phyloP scores from a whole-genome alignment of 2,329 filamentous ascomycete species.

The Aspergillus carbonarius region DNA sequence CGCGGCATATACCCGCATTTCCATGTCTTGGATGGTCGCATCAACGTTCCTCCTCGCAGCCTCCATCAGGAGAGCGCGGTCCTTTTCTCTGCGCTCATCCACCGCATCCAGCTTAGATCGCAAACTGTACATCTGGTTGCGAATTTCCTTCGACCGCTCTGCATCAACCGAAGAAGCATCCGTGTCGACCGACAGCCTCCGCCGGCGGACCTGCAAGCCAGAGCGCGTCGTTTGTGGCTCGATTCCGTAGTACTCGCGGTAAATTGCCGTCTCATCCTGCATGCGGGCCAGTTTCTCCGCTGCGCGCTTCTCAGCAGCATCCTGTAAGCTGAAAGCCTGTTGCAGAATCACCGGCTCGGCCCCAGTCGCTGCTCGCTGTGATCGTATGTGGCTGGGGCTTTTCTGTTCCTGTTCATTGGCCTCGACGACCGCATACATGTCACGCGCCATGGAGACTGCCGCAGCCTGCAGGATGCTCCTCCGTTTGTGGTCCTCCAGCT shows the following conservation, averaged over 20 bases:
- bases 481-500: constrained; percentile 71
- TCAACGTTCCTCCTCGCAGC: constrained; percentile 85
- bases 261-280: constrained; percentile 67
- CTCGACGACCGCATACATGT: constrained; percentile 70
- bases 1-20: constrained; percentile 73
- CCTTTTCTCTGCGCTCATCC: constrained; percentile 56
- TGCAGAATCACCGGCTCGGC: constrained; percentile 24
- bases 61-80: constrained; percentile 72
- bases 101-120: constrained; percentile 59
- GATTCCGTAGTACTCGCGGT: constrained; percentile 75
- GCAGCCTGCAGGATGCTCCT: constrained; percentile 75
- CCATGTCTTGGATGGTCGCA: constrained; percentile 73
- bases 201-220: constrained; percentile 56
- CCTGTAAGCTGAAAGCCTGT: constrained; percentile 62
- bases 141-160: constrained; percentile 69
- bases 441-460: constrained; percentile 83
- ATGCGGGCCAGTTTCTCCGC: constrained; percentile 80
- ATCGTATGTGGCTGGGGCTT: constrained; percentile 33
- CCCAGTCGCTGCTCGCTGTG: constrained; percentile 31
- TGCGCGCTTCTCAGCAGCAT: constrained; percentile 81
- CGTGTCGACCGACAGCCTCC: constrained; percentile 67
- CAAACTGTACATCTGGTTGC: constrained; percentile 76
- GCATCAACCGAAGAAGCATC: constrained; percentile 61
- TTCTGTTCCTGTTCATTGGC: constrained; percentile 34
- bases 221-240: constrained; percentile 47